A percentile compares a stretch with the other conserved stretches of the same genome.
Conservation (phyloP, 805 yeast genomes). For the Lipomyces lipofer region DNA sequence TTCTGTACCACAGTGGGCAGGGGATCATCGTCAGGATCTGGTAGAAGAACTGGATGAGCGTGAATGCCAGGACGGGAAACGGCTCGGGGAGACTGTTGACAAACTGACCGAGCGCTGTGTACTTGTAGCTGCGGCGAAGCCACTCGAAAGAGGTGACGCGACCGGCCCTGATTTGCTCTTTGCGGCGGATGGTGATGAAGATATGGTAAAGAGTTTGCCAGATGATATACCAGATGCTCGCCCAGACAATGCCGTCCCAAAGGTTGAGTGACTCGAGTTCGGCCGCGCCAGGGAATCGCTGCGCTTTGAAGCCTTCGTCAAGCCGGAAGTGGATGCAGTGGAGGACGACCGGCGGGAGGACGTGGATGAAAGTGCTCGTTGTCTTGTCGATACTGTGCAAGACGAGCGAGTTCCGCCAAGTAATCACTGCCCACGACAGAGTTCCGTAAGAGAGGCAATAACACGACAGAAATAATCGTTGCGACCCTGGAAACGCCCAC, state of each 20-base stretch:
- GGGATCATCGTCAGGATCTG: conserved; percentile 84
- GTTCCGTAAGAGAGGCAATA: conserved; percentile 89
- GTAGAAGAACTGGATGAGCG: conserved; percentile 80
- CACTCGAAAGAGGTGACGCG: conserved; percentile 84
- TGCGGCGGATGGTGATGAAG: conserved; percentile 79
- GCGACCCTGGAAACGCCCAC: conserved; percentile 80
- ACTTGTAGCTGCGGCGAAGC: conserved; percentile 69
- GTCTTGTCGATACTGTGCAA: conserved; percentile 89
- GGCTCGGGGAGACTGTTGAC: conserved; percentile 83
- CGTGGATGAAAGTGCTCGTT: conserved; percentile 86
- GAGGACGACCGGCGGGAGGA: conserved; percentile 85
- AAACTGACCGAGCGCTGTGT: conserved; percentile 65
- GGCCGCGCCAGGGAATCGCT: conserved; percentile 80
- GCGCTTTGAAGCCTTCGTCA: conserved; percentile 44
- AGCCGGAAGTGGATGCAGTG: conserved; percentile 72
- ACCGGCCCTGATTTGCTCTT: conserved; percentile 81
- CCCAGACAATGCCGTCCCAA: conserved; percentile 67
- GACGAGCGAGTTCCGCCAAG: conserved; percentile 94
- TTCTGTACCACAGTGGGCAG: conserved; percentile 84
- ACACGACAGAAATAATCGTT: conserved; percentile 72
- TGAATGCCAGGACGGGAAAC: conserved; percentile 84
- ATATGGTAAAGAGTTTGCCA: conserved; percentile 94
- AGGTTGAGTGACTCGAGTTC: conserved; percentile 70
- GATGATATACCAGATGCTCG: conserved; percentile 75
- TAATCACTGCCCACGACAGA: conserved; percentile 85